These are phyloP conservation scores for Lactarius sp. DNA, from an alignment of 768 basidiomycete genomes.

Conservation along the genomic window DNA sequence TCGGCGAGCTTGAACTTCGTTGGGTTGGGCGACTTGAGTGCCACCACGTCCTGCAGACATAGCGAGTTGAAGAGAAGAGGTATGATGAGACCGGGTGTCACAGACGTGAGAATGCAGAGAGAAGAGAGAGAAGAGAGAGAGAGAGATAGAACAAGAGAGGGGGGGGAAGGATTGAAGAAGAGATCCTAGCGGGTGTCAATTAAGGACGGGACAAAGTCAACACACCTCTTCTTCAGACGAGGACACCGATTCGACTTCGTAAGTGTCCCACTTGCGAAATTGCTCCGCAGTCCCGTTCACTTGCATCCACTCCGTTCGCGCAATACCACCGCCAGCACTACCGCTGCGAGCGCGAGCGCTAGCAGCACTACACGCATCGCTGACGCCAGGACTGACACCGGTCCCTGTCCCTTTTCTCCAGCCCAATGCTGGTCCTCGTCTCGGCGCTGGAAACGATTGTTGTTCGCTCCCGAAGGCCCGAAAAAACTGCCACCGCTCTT, in stretches of 20 bases:
- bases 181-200: slow-evolving; percentile 15
- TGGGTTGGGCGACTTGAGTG: slow-evolving; percentile 21
- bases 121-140: slow-evolving; percentile 2
- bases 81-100: slow-evolving; percentile 20
- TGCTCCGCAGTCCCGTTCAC: slow-evolving; percentile 18
- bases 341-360: slow-evolving; percentile 8
- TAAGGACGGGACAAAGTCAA: slow-evolving; percentile 17
- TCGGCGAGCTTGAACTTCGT: slow-evolving; percentile 24
- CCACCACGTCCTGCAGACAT: slow-evolving; percentile 24
- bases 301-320: slow-evolving; percentile 14
- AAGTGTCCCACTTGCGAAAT: slow-evolving; percentile 11
- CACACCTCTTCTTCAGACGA: slow-evolving; percentile 25
- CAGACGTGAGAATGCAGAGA: slow-evolving; percentile 15
- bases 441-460: neutral
- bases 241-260: slow-evolving; percentile 17
- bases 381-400: slow-evolving; percentile 5
- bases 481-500: slow-evolving; percentile 14
- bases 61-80: slow-evolving; percentile 16
- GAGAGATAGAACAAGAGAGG: neutral
- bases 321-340: neutral
- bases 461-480: neutral
- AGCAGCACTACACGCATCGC: slow-evolving; percentile 3
- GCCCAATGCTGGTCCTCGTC: neutral
- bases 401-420: neutral
- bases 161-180: slow-evolving; percentile 3